Evolutionary conservation across 371 early-diverging fungal genomes (phyloP).

Genomic region (Syncephalastrum racemosum): DNA sequence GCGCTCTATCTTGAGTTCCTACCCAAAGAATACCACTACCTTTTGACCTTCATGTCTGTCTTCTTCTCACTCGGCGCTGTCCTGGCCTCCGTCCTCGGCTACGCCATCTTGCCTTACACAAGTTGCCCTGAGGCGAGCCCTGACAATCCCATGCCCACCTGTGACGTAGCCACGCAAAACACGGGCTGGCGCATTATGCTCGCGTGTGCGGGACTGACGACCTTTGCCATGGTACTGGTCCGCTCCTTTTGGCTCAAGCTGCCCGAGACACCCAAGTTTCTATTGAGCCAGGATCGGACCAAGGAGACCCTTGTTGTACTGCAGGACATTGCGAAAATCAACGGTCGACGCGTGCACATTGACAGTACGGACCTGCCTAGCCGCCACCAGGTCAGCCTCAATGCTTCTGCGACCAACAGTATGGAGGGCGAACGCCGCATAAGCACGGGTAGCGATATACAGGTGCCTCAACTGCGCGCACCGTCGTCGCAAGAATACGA

Average conservation of each 20-base stretch:
- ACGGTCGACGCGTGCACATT: slow-evolving; percentile 50
- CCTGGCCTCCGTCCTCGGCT: slow-evolving; percentile 68
- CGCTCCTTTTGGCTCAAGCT: slow-evolving; percentile 67
- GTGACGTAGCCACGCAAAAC: slow-evolving; percentile 59
- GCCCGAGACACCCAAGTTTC: slow-evolving; percentile 81
- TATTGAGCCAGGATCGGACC: slow-evolving; percentile 64
- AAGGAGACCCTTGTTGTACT: slow-evolving; percentile 77
- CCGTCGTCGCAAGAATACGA: not conserved
- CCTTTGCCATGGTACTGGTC: slow-evolving; percentile 68
- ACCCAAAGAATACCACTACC: slow-evolving; percentile 73
- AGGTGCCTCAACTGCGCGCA: slow-evolving; percentile 3
- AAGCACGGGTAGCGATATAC: slow-evolving; percentile 1
- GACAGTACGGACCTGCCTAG: slow-evolving; percentile 27
- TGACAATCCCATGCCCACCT: slow-evolving; percentile 29
- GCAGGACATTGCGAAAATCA: slow-evolving; percentile 70
- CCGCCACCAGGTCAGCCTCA: not conserved
- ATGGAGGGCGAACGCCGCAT: slow-evolving; percentile 5
- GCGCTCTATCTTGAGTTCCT: slow-evolving; percentile 84
- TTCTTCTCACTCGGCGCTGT: slow-evolving; percentile 87
- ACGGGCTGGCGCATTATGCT: slow-evolving; percentile 81
- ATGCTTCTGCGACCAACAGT: not conserved
- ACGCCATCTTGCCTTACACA: slow-evolving; percentile 59
- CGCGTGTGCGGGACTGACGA: slow-evolving; percentile 53
- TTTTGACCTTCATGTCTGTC: slow-evolving; percentile 81
- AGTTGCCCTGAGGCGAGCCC: slow-evolving; percentile 61